These are phyloP conservation scores for Botrytis paeoniae DNA, from an alignment of 2,329 filamentous ascomycete genomes.

Conservation along the genomic window DNA sequence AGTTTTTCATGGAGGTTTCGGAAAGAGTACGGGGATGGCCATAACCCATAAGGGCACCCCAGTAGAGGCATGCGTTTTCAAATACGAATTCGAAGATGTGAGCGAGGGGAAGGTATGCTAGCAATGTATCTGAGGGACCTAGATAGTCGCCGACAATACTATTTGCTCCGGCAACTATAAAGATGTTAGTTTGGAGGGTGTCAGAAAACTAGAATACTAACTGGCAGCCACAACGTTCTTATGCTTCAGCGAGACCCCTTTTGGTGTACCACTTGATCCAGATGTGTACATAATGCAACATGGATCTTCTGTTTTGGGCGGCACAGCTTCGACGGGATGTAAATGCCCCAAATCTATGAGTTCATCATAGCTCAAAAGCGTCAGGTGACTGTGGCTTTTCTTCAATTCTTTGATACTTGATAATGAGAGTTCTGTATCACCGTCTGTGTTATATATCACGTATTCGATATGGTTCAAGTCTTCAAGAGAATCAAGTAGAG, in stretches of 20 bases:
- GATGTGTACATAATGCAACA: slow-evolving; percentile 88
- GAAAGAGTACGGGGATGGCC: slow-evolving; percentile 87
- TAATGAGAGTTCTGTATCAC: slow-evolving; percentile 44
- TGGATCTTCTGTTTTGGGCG: slow-evolving; percentile 70
- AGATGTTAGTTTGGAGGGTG: slow-evolving; percentile 20
- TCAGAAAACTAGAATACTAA: slow-evolving; percentile 42
- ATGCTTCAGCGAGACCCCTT: slow-evolving; percentile 84
- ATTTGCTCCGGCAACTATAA: slow-evolving; percentile 72
- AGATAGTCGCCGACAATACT: slow-evolving; percentile 75
- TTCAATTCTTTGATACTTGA: slow-evolving; percentile 53
- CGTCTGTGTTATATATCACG: slow-evolving; percentile 60
- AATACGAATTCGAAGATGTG: slow-evolving; percentile 97
- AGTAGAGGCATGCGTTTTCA: slow-evolving; percentile 84
- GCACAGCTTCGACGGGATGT: slow-evolving; percentile 67
- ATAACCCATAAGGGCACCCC: slow-evolving; percentile 91
- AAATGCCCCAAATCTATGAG: slow-evolving; percentile 50
- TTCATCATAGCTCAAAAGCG: slow-evolving; percentile 53
- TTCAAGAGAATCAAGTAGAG: slow-evolving; percentile 55
- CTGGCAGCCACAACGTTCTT: slow-evolving; percentile 77
- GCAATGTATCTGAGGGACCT: slow-evolving; percentile 71
- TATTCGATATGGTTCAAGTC: slow-evolving; percentile 54
- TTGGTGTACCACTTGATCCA: slow-evolving; percentile 83
- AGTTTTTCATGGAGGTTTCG: slow-evolving; percentile 82
- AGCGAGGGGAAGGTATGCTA: slow-evolving; percentile 90
- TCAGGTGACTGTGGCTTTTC: slow-evolving; percentile 53